Conservation (phyloP, 805 yeast species). For the Teunomyces aglyptinius region DNA sequence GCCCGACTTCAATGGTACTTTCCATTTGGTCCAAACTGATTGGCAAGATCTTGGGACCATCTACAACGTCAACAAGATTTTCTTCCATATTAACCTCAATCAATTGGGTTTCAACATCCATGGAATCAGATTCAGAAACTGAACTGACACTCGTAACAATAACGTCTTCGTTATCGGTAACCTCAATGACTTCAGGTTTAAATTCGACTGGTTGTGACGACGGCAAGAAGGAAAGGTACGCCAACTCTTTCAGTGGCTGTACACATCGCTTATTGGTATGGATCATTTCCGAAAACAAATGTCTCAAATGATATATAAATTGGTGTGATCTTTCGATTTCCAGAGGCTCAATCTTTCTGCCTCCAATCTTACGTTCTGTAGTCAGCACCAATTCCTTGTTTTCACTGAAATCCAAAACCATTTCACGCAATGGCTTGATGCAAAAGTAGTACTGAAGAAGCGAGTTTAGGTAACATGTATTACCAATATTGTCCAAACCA, state of each 20-base stretch:
- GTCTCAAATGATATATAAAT: constrained; percentile 70
- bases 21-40: constrained; percentile 66
- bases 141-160: background rate
- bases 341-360: constrained; percentile 71
- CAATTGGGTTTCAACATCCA: constrained; percentile 1
- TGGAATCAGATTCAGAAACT: constrained; percentile 7
- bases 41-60: constrained; percentile 21
- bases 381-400: constrained; percentile 11
- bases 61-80: background rate
- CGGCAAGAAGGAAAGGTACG: constrained; percentile 82
- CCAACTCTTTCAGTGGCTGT: constrained; percentile 79
- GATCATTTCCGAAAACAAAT: constrained; percentile 68
- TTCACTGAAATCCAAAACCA: constrained; percentile 55
- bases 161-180: constrained; percentile 5
- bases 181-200: constrained; percentile 20
- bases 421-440: constrained; percentile 73
- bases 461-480: constrained; percentile 91
- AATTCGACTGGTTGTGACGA: constrained; percentile 65
- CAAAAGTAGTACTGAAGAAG: constrained; percentile 87
- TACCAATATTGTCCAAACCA: constrained; percentile 92
- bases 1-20: constrained; percentile 72
- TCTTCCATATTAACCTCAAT: background rate
- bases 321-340: constrained; percentile 83
- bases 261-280: constrained; percentile 61
- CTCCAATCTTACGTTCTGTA: constrained; percentile 70